Base-by-base conservation (phyloP, 768 basidiomycete genomes). In the Exsudoporus frostii region DNA sequence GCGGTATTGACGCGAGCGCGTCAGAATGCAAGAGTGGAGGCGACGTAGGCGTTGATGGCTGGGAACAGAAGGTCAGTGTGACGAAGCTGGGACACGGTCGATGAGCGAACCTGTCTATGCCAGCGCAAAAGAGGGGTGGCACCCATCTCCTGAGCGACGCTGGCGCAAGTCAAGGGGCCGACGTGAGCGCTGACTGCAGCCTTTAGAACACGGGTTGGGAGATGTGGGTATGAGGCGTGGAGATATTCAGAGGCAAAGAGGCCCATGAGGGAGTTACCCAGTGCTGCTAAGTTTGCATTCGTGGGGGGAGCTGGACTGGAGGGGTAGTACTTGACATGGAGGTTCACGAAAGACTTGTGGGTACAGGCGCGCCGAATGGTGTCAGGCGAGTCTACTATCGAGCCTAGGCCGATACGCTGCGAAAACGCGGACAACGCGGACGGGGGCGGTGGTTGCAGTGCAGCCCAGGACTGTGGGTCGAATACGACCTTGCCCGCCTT, bases 181-280 rank as follows among this genome's bases (percentile, higher is more conserved):
- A 94, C 95, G 69, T 92, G 90, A 49, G 93, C 91, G 38, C 90
- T 93, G 53, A 96, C 83, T 14, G 91, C 93, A 7, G 91, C 89
- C 73, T 97, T 95, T 60, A 92, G 73, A 22, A 93, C 93, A 50
- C 91, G 85, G 20, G 92, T 93, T 2, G 96, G 96, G 25, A 98
- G 80, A 65, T 95, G 86, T 0, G 96, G 96, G 69, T 88, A 98
- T 41, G 83, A 77, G 13, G 85, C 76, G 50, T 88, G 79, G 37
- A 97, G 73, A 66, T 87, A 84, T 72, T 98, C 95, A 3, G 90
- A 61, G 22, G 92, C 88, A 67, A 97, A 94, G 29, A 97, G 77
- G 49, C 95, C 95, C 73, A 97, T 81, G 51, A 97, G 79, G 1
- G 90, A 79, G 74, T 97, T 97, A 37, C 94, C 95, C 14, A 95